Evolutionary conservation across 2,329 filamentous ascomycete genomes (phyloP).

Genomic region (Trichoderma polysporum): DNA sequence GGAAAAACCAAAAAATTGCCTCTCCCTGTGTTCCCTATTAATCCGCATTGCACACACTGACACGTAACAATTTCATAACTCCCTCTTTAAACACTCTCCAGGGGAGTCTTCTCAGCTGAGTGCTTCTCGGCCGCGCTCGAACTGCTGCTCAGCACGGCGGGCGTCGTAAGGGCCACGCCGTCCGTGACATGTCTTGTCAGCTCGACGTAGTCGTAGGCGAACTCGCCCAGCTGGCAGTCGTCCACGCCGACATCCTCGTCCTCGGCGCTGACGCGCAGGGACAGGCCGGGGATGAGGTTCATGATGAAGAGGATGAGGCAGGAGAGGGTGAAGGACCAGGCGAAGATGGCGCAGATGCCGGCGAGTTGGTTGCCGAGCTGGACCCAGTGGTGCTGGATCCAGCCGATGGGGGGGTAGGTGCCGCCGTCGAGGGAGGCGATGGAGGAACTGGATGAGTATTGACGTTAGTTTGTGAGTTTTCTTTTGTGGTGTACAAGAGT

Average conservation of each 20-base stretch:
- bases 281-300: constrained; percentile 69
- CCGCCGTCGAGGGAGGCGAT: constrained; percentile 73
- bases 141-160: constrained; percentile 24
- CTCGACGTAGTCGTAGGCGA: constrained; percentile 83
- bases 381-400: constrained; percentile 69
- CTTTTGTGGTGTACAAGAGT: neutral
- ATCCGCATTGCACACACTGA: neutral
- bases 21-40: neutral
- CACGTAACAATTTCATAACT: neutral
- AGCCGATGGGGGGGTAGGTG: constrained; percentile 59
- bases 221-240: constrained; percentile 76
- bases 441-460: constrained; percentile 51
- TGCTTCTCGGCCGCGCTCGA: constrained; percentile 35
- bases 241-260: constrained; percentile 70
- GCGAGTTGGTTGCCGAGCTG: constrained; percentile 72
- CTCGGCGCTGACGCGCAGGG: constrained; percentile 64
- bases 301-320: constrained; percentile 69
- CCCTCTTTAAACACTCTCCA: neutral
- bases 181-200: constrained; percentile 60
- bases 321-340: constrained; percentile 66
- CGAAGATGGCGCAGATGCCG: constrained; percentile 63
- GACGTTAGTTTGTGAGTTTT: constrained; percentile 15
- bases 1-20: neutral
- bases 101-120: constrained; percentile 8
- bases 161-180: constrained; percentile 27